These are phyloP conservation scores for Aureobasidium sp. DNA, from an alignment of 2,329 filamentous ascomycete species.

Conservation along the genomic window DNA sequence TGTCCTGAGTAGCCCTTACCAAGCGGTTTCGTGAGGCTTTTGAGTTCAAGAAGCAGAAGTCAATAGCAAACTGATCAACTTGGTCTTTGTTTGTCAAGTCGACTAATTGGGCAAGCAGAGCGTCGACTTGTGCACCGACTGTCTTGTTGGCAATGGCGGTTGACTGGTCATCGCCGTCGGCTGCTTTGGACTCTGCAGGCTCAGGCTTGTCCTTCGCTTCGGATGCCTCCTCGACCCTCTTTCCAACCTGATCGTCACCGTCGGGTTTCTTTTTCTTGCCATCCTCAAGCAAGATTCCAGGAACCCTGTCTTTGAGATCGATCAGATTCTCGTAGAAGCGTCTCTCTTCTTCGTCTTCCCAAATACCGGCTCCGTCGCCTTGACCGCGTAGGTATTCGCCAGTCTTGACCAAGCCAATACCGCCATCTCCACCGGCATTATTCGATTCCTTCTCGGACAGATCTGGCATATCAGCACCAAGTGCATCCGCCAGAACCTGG, in stretches of 20 bases:
- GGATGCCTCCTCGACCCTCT: constrained; percentile 43
- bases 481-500: constrained; percentile 81
- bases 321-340: constrained; percentile 97
- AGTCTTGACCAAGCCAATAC: constrained; percentile 88
- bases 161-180: constrained; percentile 69
- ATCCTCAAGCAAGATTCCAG: constrained; percentile 86
- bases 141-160: constrained; percentile 97
- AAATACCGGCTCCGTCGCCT: constrained; percentile 86
- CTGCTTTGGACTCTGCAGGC: constrained; percentile 40
- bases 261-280: constrained; percentile 89
- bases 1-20: constrained; percentile 85
- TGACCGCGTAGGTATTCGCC: constrained; percentile 88
- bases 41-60: constrained; percentile 97
- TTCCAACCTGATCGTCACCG: constrained; percentile 71
- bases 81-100: constrained; percentile 86
- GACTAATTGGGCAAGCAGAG: constrained; percentile 75
- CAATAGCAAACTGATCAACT: constrained; percentile 85
- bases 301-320: constrained; percentile 92
- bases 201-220: constrained; percentile 37
- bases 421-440: constrained; percentile 57
- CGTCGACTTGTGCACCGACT: constrained; percentile 92
- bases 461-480: constrained; percentile 90
- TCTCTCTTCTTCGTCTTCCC: constrained; percentile 97
- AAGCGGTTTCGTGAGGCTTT: constrained; percentile 94
- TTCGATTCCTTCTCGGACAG: constrained; percentile 73